phyloP scores from a whole-genome alignment of 352 stramenopile genomes.

The Chrysophaeum taylorii region DNA sequence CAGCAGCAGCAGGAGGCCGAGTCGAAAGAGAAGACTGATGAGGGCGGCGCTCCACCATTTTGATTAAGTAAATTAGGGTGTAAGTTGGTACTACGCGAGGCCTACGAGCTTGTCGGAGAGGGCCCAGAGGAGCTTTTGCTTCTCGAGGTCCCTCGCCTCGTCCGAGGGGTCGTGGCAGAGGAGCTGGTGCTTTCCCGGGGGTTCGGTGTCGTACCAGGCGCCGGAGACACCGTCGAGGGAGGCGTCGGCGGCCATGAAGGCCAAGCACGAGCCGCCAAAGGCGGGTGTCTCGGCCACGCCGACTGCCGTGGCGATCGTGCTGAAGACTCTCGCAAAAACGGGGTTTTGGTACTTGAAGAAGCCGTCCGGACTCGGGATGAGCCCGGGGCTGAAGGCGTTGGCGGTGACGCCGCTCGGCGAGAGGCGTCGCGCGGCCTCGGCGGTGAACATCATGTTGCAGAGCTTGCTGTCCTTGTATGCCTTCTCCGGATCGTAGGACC shows the following conservation, averaged over 20 bases:
- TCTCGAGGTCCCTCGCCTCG: neutral
- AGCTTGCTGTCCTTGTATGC: slow-evolving; percentile 65
- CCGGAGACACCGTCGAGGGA: neutral
- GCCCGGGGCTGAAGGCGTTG: slow-evolving; percentile 48
- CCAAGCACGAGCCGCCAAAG: neutral
- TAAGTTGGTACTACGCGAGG: no score
- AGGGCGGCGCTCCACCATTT: no score
- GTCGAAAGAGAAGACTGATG: no score
- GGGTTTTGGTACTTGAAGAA: slow-evolving; percentile 55
- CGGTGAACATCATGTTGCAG: slow-evolving; percentile 86
- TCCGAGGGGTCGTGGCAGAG: neutral
- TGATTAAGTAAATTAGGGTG: no score
- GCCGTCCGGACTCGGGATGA: slow-evolving; percentile 44
- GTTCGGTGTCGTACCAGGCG: slow-evolving; percentile 11
- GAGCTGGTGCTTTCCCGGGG: slow-evolving; percentile 14
- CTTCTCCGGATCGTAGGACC: slow-evolving; percentile 50
- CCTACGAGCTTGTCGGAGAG: neutral
- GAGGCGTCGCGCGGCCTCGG: slow-evolving; percentile 77
- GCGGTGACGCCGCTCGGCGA: slow-evolving; percentile 32
- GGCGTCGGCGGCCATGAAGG: neutral
- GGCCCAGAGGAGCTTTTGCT: neutral
- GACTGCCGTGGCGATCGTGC: neutral
- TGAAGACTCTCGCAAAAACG: slow-evolving; percentile 40
- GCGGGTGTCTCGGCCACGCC: slow-evolving; percentile 3
- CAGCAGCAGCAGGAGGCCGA: no score